These are phyloP conservation scores for Cucurbita moschata DNA, from an alignment of 306 rosid genomes.

Conservation along the genomic window DNA sequence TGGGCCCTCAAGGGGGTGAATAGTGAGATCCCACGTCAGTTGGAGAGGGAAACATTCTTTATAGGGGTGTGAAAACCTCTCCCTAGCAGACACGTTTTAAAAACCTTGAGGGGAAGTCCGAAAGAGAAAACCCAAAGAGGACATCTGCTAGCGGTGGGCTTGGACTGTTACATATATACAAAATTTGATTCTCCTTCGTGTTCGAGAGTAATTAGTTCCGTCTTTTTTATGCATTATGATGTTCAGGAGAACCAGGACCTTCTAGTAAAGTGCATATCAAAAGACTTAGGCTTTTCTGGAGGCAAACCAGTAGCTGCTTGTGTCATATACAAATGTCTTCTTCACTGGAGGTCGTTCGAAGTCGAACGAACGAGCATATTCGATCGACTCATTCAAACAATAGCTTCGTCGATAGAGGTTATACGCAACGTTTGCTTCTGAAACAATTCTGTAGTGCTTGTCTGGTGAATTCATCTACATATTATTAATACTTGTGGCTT, in stretches of 20 bases:
- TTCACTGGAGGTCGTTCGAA: conserved; percentile 99
- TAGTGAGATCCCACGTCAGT: too few species aligned
- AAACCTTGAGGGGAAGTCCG: too few species aligned
- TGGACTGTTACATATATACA: background rate
- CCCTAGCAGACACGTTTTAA: too few species aligned
- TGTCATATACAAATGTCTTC: conserved; percentile 92
- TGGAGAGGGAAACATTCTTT: too few species aligned
- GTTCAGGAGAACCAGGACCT: conserved; percentile 95
- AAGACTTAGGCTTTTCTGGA: conserved; percentile 93
- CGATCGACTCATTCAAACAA: conserved; percentile 87
- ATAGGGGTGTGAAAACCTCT: too few species aligned
- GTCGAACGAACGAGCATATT: conserved; percentile 93
- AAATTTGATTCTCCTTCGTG: conserved; percentile 9
- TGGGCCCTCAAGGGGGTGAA: too few species aligned
- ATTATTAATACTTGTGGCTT: conserved; percentile 17
- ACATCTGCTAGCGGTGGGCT: too few species aligned
- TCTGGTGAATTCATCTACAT: conserved; percentile 6
- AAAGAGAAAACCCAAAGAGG: too few species aligned
- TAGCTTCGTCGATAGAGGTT: conserved; percentile 96
- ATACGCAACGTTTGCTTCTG: conserved; percentile 12
- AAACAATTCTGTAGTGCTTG: background rate
- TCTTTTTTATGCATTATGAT: conserved; percentile 15
- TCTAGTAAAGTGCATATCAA: conserved; percentile 71
- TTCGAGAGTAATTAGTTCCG: conserved; percentile 9
- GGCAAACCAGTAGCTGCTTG: conserved; percentile 95